Conservation (phyloP, 2,329 filamentous ascomycete genomes). For the Xylaria sp. region DNA sequence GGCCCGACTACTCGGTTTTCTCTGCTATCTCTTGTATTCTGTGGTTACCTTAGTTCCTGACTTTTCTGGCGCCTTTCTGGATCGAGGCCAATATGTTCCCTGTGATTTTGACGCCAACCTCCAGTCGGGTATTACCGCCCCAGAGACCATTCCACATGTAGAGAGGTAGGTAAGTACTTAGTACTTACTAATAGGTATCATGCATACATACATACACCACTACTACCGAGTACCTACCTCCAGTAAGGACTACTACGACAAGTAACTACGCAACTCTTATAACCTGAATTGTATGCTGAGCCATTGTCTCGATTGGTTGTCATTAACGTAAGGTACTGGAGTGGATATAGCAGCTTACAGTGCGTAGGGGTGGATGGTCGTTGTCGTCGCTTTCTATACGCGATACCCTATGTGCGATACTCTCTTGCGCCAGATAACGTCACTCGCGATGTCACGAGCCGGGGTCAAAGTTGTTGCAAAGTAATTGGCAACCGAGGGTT, state of each 20-base stretch:
- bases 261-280: not conserved
- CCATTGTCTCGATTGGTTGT: constrained; percentile 2
- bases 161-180: too few species aligned
- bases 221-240: too few species aligned
- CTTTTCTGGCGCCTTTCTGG: constrained; percentile 20
- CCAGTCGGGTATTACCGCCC: constrained; percentile 25
- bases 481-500: not conserved
- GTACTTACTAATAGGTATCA: not conserved
- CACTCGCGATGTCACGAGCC: not conserved
- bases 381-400: not conserved
- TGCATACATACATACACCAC: constrained; percentile 5
- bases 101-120: constrained; percentile 23
- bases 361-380: not conserved
- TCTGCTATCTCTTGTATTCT: not conserved
- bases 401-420: not conserved
- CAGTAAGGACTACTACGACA: too few species aligned
- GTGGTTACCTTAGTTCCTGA: constrained; percentile 11
- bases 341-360: not conserved
- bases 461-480: too few species aligned
- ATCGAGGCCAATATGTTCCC: constrained; percentile 1
- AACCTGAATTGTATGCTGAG: not conserved
- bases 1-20: constrained; percentile 51
- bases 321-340: not conserved
- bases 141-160: not conserved
- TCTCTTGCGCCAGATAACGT: not conserved